These are phyloP conservation scores for Beauveria caledonica DNA, from an alignment of 2,329 filamentous ascomycete genomes.

Conservation along the genomic window DNA sequence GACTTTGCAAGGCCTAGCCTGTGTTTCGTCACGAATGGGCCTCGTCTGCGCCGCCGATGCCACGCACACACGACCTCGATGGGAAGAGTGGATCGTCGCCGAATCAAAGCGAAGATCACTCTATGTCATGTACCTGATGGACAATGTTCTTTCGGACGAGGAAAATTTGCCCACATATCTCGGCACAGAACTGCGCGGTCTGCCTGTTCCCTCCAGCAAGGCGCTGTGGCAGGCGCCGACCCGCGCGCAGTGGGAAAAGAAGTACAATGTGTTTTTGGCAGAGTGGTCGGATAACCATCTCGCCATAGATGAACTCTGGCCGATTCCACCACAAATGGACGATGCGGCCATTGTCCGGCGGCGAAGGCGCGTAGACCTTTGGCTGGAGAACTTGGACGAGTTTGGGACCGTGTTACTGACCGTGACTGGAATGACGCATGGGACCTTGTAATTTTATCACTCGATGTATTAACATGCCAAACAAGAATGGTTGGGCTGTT, in stretches of 20 bases:
- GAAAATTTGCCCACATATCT: constrained; percentile 38
- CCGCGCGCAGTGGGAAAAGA: constrained; percentile 32
- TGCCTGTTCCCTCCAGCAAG: constrained; percentile 34
- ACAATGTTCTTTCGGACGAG: constrained; percentile 37
- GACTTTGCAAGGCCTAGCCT: constrained; percentile 42
- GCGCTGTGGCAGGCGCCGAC: constrained; percentile 33
- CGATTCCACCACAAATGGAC: constrained; percentile 23
- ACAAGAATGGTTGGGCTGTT: no score
- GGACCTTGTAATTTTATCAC: background rate
- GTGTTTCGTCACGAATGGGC: constrained; percentile 28
- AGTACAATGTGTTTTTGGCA: constrained; percentile 34
- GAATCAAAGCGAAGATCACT: constrained; percentile 45
- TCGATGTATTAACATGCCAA: background rate
- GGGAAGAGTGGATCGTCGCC: constrained; percentile 46
- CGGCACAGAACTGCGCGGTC: constrained; percentile 36
- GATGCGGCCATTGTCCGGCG: constrained; percentile 23
- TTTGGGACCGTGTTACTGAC: constrained; percentile 46
- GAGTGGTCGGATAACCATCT: constrained; percentile 34
- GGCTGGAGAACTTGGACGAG: constrained; percentile 43
- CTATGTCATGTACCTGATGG: constrained; percentile 45
- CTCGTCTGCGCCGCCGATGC: constrained; percentile 36
- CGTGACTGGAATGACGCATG: constrained; percentile 38
- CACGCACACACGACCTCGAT: constrained; percentile 30
- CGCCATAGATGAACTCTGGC: constrained; percentile 44
- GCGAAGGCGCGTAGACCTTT: constrained; percentile 34